Evolutionary conservation across 2,329 filamentous ascomycete species (phyloP), one percentile per base, ranked within the genome.

Genomic region (Fusarium decemcellulare): DNA sequence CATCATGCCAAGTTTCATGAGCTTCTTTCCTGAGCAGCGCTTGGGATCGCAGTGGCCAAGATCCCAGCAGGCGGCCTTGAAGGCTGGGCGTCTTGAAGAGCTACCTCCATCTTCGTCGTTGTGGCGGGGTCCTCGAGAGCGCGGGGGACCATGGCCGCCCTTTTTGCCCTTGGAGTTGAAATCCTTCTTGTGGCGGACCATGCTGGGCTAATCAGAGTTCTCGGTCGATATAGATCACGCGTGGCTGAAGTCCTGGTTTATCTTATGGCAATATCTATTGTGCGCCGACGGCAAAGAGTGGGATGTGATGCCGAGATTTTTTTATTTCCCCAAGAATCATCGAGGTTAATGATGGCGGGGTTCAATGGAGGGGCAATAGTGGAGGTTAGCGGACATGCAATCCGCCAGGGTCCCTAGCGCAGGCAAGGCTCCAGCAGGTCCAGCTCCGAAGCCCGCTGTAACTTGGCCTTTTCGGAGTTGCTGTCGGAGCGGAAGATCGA

Each of bases 151-250:
- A 71, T 85, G 86, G 72, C 84, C 83, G 75, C 84, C 84, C 74
- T 92, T 93, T 79, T 93, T 94, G 77, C 93, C 92, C 78, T 92
- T 88, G 77, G 91, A 89, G 73, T 87, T 87, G 59, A 81, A 79
- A 81, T 98, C 95, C 82, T 98, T 98, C 83, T 98, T 98, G 82
- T 98, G 95, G 65, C 95, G 93, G 58, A 98, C 94, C 95, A 97
- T 98, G 44, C 34, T 43, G 8, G 44, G 11, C 23, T 32, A 8
- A 3, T 9, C 11, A n/a, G 27, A 15, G 34, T 23, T 14, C 14
- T 27, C 12, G 18, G 12, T 27, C 6, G 36, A 8, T 11, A 23
- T 23, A 23, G 3, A 23, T 23, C 23, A 23, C 23, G 23, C 23
- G 23, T 23, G 23, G 23, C 23, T 5, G 23, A 23, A 23, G 23